Evolutionary conservation across 2,329 filamentous ascomycete genomes (phyloP), one percentile per base, ranked within the genome.

Genomic region (Hymenoscyphus scutula): DNA sequence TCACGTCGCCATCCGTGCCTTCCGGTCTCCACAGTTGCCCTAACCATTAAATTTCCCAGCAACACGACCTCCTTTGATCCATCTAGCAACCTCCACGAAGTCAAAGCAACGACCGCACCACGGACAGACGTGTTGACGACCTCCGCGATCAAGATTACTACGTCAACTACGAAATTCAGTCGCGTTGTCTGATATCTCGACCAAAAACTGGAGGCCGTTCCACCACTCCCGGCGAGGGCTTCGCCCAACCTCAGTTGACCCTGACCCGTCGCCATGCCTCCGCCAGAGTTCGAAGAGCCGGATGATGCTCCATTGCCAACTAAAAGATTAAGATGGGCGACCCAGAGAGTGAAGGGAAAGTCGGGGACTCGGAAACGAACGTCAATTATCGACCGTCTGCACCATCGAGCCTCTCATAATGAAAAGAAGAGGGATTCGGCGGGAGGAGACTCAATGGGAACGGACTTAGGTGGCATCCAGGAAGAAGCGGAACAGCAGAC

Each of bases 271-370:
- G 45, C 37, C 59, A 69, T 70, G 66, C 62, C 64, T 34, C 45
- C 62, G 38, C 65, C 67, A 7, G 57, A 54, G 23, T 55, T 61
- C 55, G 67, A 63, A 55, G 69, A 71, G 41, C 68, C 69, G n/a
- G 77, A 78, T 62, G 75, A 77, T 68, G 82, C 77, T 69, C 80
- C 85, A 70, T 78, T 82, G 64, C 83, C 84, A 8, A 89, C 88
- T 25, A 92, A 94, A 74, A 84, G 93, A 74, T 88, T 95, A 76
- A 84, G 95, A 86, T 98, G 95, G 95, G 94, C 95, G 19, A 98
- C 95, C n/a, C 91, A 93, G 73, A 91, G 92, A 75, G 85, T 90
- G 76, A 87, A 88, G 15, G 86, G 90, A 71, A 84, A 87, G 73
- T 90, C 88, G 74, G 91, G 89, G 67, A 81, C 83, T 69, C 83